Conservation (phyloP, 192 early-diverging fungal species). For the Entrophospora sp. region DNA sequence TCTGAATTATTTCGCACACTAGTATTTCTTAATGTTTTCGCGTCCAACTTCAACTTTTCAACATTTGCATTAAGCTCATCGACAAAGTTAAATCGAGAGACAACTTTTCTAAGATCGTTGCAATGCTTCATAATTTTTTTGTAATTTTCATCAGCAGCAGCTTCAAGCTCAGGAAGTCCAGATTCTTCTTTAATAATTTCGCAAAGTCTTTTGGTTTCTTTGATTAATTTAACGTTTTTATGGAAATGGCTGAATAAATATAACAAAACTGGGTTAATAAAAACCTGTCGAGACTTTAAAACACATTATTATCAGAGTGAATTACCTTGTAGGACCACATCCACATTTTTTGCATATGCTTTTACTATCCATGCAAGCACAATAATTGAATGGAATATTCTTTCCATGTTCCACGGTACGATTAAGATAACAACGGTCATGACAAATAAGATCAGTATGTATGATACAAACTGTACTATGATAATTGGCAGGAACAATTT, state of each 20-base stretch:
- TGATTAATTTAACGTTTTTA: not conserved
- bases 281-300: no score
- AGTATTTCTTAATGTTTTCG: not conserved
- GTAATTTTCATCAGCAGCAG: not conserved
- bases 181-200: not conserved
- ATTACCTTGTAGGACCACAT: no score
- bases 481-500: not conserved
- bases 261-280: no score
- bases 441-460: not conserved
- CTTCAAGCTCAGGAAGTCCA: not conserved
- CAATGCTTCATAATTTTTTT: not conserved
- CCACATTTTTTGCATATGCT: no score
- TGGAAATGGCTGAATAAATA: not conserved
- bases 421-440: no score
- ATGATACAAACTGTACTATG: not conserved
- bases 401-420: no score
- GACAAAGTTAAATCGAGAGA: conserved; percentile 1
- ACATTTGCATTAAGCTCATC: conserved; percentile 7
- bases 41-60: not conserved
- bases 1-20: not conserved
- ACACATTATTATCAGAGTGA: no score
- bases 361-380: no score
- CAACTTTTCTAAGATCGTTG: not conserved
- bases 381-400: no score
- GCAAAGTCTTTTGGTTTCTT: not conserved